Percentiles rank a stretch among this genome's conserved stretches.
Evolutionary conservation across 1,284 basidiomycete species (phyloP).

Genomic region (Fomitopsis pinicola): DNA sequence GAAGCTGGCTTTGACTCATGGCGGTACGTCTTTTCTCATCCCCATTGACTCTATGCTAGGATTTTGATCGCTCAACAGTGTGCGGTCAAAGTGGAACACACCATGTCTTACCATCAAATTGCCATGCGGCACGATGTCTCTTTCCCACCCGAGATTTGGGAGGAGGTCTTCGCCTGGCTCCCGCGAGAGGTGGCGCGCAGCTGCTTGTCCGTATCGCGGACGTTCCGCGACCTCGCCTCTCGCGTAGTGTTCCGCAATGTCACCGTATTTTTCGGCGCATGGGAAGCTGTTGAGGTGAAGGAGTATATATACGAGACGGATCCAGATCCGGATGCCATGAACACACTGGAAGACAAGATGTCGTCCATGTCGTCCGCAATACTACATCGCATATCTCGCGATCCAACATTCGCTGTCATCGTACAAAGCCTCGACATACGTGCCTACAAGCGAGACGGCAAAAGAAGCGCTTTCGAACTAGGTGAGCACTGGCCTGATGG

Average conservation of each 20-base stretch:
- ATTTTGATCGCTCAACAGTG: too few species aligned
- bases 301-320: not conserved
- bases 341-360: not conserved
- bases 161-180: not conserved
- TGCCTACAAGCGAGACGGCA: not conserved
- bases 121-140: too few species aligned
- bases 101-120: too few species aligned
- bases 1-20: too few species aligned
- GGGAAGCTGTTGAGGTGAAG: not conserved
- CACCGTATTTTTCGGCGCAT: conserved; percentile 10
- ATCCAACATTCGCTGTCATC: conserved; percentile 8
- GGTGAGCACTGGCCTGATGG: conserved; percentile 2
- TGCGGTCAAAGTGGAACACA: too few species aligned
- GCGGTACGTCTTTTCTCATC: too few species aligned
- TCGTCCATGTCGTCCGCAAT: conserved; percentile 6
- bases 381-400: conserved; percentile 7
- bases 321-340: not conserved
- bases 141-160: conserved; percentile 8
- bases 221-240: conserved; percentile 4
- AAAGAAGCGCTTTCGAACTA: conserved; percentile 1
- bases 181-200: not conserved
- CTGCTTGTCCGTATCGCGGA: conserved; percentile 4
- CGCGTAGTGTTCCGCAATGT: conserved; percentile 4
- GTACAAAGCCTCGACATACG: conserved; percentile 10
- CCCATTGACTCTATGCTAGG: too few species aligned